Base-by-base conservation (phyloP, 179 eudicot genomes). In the Spinacia oleracea region DNA sequence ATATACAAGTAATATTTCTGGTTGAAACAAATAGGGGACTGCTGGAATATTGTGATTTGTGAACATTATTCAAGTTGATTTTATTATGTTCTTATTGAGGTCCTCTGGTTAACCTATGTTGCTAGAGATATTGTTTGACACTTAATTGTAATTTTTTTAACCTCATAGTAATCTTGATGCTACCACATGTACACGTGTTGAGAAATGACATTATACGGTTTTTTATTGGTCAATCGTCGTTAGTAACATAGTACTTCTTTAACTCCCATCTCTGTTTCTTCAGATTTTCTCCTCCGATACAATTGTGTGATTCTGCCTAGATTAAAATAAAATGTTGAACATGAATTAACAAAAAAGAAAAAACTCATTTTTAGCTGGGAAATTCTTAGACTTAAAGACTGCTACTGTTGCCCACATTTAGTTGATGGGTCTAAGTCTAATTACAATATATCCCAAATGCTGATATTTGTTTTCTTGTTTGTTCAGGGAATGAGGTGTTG, bases 401-500 rank as follows among this genome's bases (percentile, higher is more conserved):
- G 65, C 65, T 60, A 48, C 53, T 48, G 5, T 48, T 38, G 4
- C 27, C 6, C 8, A 5, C 25, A 12, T 27, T 27, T 60, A 25
- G 66, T 27, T 25, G 66, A 60, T 29, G 32, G 25, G 32, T 11
- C 16, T n/a, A n/a, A n/a, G n/a, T n/a, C n/a, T 58, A 25, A 25
- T 58, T 23, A 58, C 63, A n/a, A 23, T 58, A 23, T 58, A n/a
- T 58, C 63, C 20, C 32, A 3, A 38, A 31, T 14, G n/a, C 48
- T 80, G 35, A 80, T 56, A n/a, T 27, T 51, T 34, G 23, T 60
- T 60, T 75, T 70, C 15, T 62, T 18, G 14, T 70, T 67, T 70
- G 77, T 45, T 50, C 80, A 81, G 83, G 83, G 83, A 81, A 14
- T 76, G 77, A 76, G 56, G 32, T 46, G 59, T 15, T 50, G 29